Evolutionary conservation across 2,329 filamentous ascomycete species (phyloP).

Genomic region (Fusarium foetens): DNA sequence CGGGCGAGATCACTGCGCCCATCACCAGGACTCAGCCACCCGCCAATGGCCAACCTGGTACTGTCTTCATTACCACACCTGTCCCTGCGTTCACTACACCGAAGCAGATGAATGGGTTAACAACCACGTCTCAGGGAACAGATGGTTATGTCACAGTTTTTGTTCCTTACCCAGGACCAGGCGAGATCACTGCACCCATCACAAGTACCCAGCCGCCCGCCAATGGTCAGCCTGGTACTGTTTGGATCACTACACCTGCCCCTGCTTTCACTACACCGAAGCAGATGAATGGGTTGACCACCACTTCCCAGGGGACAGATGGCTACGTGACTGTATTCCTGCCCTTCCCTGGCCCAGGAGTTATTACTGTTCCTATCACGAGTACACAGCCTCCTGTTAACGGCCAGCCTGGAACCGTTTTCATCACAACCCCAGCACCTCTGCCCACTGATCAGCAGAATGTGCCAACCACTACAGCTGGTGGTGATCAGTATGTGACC

Average conservation of each 20-base stretch:
- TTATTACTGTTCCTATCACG: conserved; percentile 13
- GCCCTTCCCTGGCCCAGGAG: conserved; percentile 7
- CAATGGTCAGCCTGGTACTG: conserved; percentile 11
- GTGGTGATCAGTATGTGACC: conserved; percentile 6
- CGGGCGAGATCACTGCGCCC: conserved; percentile 20
- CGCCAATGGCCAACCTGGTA: conserved; percentile 8
- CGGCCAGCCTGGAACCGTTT: conserved; percentile 19
- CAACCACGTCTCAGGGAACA: background rate
- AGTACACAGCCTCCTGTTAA: background rate
- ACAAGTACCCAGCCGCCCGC: conserved; percentile 7
- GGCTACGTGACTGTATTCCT: conserved; percentile 21
- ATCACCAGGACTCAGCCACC: conserved; percentile 18
- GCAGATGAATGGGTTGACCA: background rate
- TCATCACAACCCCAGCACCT: conserved; percentile 12
- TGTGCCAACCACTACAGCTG: background rate
- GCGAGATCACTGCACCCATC: conserved; percentile 10
- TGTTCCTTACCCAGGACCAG: background rate
- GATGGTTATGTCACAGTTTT: conserved; percentile 24
- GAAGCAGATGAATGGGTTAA: conserved; percentile 3
- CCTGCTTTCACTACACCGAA: background rate
- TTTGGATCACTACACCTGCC: conserved; percentile 10
- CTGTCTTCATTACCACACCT: conserved; percentile 18
- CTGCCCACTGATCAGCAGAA: background rate
- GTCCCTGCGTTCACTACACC: conserved; percentile 5
- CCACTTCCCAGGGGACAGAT: conserved; percentile 4